Conservation (phyloP, 805 yeast genomes). For the Cyberlindnera samutprakarnensis region DNA sequence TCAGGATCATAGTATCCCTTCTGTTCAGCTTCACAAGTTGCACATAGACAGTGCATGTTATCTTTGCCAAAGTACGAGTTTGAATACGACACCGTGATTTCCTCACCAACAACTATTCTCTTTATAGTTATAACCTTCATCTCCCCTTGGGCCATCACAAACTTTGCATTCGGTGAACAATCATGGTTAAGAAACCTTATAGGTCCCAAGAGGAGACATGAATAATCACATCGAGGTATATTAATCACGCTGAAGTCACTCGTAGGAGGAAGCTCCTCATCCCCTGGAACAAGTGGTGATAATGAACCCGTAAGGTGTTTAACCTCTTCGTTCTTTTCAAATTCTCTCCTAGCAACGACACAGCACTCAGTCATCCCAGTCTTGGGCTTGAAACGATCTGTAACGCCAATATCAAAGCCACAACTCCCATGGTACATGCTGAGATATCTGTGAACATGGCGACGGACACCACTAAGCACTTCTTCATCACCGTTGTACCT, state of each 20-base stretch:
- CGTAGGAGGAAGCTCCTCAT: constrained; percentile 24
- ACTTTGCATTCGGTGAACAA: constrained; percentile 35
- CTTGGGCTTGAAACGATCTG: constrained; percentile 29
- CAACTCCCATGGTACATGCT: constrained; percentile 28
- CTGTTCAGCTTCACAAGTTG: constrained; percentile 29
- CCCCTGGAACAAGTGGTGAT: constrained; percentile 27
- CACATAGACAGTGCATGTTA: constrained; percentile 38
- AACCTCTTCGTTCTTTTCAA: constrained; percentile 26
- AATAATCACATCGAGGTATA: constrained; percentile 22
- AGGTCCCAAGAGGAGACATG: constrained; percentile 40
- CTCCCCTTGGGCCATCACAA: constrained; percentile 22
- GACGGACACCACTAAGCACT: constrained; percentile 25
- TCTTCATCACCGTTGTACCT: constrained; percentile 14
- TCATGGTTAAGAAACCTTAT: constrained; percentile 41
- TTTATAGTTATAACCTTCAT: constrained; percentile 28
- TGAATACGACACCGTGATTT: constrained; percentile 37
- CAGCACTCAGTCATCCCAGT: constrained; percentile 24
- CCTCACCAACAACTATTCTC: constrained; percentile 35
- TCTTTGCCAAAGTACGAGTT: constrained; percentile 34
- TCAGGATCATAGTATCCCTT: constrained; percentile 25
- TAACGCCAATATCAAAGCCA: constrained; percentile 34
- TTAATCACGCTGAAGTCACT: constrained; percentile 37
- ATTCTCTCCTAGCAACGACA: constrained; percentile 28
- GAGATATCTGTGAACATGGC: constrained; percentile 30
- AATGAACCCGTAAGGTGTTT: constrained; percentile 30